Conservation (phyloP, 2,329 filamentous ascomycete genomes). For the Anisogramma anomala region DNA sequence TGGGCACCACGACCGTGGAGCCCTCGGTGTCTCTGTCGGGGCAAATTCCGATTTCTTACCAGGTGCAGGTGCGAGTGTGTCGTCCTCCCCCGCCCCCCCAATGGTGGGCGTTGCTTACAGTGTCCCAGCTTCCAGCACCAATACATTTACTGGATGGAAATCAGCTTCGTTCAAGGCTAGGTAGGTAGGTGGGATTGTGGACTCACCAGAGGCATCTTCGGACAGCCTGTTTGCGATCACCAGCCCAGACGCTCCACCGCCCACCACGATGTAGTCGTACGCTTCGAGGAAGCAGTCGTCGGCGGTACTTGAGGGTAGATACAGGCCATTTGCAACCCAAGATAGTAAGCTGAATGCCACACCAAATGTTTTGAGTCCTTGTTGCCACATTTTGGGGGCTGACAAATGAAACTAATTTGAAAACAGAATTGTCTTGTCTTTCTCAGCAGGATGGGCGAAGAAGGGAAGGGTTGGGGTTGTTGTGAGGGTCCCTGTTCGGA, state of each 20-base stretch:
- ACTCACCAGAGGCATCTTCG: slow-evolving; percentile 23
- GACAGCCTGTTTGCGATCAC: slow-evolving; percentile 32
- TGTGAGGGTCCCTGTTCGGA: no score
- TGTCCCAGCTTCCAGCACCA: slow-evolving; percentile 16
- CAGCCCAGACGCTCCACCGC: slow-evolving; percentile 35
- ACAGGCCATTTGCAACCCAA: slow-evolving; percentile 1
- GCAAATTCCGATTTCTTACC: background rate
- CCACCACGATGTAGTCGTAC: slow-evolving; percentile 32
- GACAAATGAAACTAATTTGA: no score
- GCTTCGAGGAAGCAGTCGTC: slow-evolving; percentile 1
- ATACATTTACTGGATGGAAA: slow-evolving; percentile 10
- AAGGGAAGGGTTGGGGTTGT: background rate
- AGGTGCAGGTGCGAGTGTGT: background rate
- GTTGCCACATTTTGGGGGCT: background rate
- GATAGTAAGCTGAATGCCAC: background rate
- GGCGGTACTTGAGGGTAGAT: slow-evolving; percentile 4
- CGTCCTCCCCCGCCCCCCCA: no score
- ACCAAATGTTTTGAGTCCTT: background rate
- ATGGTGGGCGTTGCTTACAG: slow-evolving; percentile 11
- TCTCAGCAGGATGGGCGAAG: background rate
- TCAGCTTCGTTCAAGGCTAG: background rate
- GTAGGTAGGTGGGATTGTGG: background rate
- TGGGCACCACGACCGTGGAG: slow-evolving; percentile 14
- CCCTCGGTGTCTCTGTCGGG: slow-evolving; percentile 11
- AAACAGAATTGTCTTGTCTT: no score